These are phyloP conservation scores for Tuber microsphaerosporum DNA, from an alignment of 495 filamentous ascomycete genomes.

Conservation along the genomic window DNA sequence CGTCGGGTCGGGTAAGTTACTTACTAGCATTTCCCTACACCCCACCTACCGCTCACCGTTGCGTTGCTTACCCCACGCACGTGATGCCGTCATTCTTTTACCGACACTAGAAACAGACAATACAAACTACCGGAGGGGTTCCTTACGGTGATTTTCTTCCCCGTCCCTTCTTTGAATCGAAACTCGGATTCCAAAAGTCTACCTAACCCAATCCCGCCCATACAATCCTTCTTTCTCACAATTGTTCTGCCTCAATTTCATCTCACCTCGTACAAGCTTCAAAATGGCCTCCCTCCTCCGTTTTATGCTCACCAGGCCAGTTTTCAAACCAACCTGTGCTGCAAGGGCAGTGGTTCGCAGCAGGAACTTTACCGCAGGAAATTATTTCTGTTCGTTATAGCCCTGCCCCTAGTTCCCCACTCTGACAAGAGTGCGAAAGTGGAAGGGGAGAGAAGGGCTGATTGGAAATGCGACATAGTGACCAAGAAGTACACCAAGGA, in stretches of 20 bases:
- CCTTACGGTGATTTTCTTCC: not conserved
- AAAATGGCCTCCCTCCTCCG: slow-evolving; percentile 9
- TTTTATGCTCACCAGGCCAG: not conserved
- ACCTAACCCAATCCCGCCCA: not conserved
- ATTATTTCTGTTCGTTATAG: not conserved
- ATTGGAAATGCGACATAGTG: slow-evolving; percentile 1
- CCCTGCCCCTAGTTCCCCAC: not conserved
- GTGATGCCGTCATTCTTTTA: not conserved
- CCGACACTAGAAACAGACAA: not conserved
- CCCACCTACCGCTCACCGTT: not conserved
- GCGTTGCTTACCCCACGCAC: not conserved
- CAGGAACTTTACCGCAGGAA: slow-evolving; percentile 1
- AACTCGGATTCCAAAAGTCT: not conserved
- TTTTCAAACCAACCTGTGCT: not conserved
- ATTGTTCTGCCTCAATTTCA: not conserved
- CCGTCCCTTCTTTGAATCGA: not conserved
- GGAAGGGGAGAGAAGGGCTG: not conserved
- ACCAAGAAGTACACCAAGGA: slow-evolving; percentile 87
- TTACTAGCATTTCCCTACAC: not conserved
- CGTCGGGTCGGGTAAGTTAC: not conserved
- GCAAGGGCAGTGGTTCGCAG: not conserved
- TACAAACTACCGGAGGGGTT: not conserved
- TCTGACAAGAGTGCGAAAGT: not conserved
- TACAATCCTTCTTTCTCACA: not conserved
- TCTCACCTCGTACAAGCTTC: not conserved